Base-by-base conservation (phyloP, 345 rosid species). In the Dovyalis caffra region DNA sequence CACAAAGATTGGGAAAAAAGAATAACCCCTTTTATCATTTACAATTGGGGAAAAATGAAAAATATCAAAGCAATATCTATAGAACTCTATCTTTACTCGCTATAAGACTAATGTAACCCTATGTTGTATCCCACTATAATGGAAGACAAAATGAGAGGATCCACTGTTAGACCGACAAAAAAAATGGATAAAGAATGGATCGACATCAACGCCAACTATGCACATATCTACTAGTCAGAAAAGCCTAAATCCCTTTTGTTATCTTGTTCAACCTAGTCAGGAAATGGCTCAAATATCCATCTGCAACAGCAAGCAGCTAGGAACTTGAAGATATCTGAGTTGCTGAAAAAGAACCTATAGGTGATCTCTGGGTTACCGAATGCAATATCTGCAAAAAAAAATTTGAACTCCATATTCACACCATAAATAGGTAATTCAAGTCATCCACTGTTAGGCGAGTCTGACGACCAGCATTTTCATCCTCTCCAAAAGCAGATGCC, bases 401-500 rank as follows among this genome's bases (percentile, higher is more conserved):
- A 63, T 16, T 26, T 51, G 1, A 49, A 16, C 56, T 53, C 32
- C 69, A 29, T n/a, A 68, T 77, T 92, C 94, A 90, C 33, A 80
- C 93, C 91, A 84, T 91, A 74, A 95, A 95, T 77, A 95, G 83
- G 88, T 92, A 93, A 63, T 79, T 86, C 89, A 93, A 77, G 86
- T 91, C 98, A 18, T 95, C 97, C 61, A 90, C 94, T 0, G 94
- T 93, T 43, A 95, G 89, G 63, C 93, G 93, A 76, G 94, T 87
- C 86, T 88, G 94, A 53, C 86, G 76, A 79, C 92, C 81, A 29
- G 89, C 96, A 1, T 71, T 84, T 78, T 91, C 93, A 73, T 95
- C 99, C 83, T 95, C 99, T 71, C 97, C 99, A 64, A 95, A 91
- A 38, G 98, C 99, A 68, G 96, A 91, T 16, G 98, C 90, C 34